These are phyloP conservation scores for Verticillium nubilum DNA, from an alignment of 2,329 filamentous ascomycete species.

Conservation along the genomic window DNA sequence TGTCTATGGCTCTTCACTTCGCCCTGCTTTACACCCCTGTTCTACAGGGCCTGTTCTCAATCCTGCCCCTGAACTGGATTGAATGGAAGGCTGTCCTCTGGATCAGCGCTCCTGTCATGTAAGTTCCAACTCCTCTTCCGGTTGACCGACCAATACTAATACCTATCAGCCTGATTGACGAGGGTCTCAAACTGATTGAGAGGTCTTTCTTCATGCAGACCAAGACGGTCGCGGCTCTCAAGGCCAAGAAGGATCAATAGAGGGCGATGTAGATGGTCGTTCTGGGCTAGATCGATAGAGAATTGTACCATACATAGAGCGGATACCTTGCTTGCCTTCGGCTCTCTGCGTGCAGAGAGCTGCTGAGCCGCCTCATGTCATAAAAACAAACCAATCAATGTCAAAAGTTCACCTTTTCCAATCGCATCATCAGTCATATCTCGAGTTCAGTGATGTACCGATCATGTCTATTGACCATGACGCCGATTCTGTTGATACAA, in stretches of 20 bases:
- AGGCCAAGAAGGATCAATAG: slow-evolving; percentile 51
- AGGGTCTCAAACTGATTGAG: slow-evolving; percentile 75
- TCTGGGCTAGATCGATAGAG: slow-evolving; percentile 21
- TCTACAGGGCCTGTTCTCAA: slow-evolving; percentile 83
- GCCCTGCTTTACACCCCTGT: slow-evolving; percentile 87
- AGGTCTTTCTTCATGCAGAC: slow-evolving; percentile 58
- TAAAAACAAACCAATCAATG: not conserved
- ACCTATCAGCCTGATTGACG: slow-evolving; percentile 65
- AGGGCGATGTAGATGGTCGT: slow-evolving; percentile 13
- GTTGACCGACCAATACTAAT: slow-evolving; percentile 16
- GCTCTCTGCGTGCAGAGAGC: not conserved
- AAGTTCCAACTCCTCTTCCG: slow-evolving; percentile 37
- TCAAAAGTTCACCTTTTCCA: slow-evolving; percentile 8
- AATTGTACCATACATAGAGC: slow-evolving; percentile 19
- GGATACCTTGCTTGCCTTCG: not conserved
- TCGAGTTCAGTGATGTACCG: not conserved
- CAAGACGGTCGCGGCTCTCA: slow-evolving; percentile 28
- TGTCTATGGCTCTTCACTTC: slow-evolving; percentile 95
- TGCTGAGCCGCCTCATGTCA: not conserved
- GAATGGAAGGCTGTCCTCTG: slow-evolving; percentile 91
- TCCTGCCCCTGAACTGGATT: slow-evolving; percentile 74
- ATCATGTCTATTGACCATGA: slow-evolving; percentile 6
- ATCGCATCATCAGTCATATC: not conserved
- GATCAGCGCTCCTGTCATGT: slow-evolving; percentile 91
- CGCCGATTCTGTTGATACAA: slow-evolving; percentile 29